Evolutionary conservation across 768 basidiomycete genomes (phyloP), one percentile per base, ranked within the genome.

Genomic region (Boletus rubescentipes): DNA sequence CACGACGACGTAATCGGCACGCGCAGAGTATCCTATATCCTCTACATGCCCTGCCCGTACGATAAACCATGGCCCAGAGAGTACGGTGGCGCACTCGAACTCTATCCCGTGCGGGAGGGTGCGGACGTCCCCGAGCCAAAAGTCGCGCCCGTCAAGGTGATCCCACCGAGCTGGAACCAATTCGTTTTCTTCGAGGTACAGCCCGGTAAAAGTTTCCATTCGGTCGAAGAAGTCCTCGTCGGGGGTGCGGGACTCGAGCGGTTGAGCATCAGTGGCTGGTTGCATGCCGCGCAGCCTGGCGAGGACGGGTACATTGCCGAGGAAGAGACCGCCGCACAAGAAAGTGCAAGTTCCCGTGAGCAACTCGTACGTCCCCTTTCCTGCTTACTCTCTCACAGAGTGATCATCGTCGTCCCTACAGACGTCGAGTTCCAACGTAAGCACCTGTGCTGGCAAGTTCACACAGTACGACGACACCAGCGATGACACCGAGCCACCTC

Each of bases 1-100:
- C 96, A 98, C 77, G 96, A 98, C 84, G 96, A 98, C 70, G 95
- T 96, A 23, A 98, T 98, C 66, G 93, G 93, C 56, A 83, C 93
- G 9, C 87, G 96, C 23, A 84, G 93, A 38, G 89, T 98, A 49
- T 95, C 92, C 1, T 98, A 96, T 76, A 96, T 98, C 73, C 85
- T 98, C 45, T 98, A 98, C 74, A 89, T 98, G 80, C 95, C 95
- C 18, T 79, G 87, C 58, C 86, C 88, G 26, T 72, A 78, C 67
- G 80, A 80, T 63, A 77, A 84, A 55, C 77, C 83, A 42, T 98
- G 96, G 96, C 81, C 88, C 66, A 80, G 83, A 40, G 86, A 89
- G 56, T 97, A 89, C 85, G 96, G 96, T 32, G 96, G 96, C 26
- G 89, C 94, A 4, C 80, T 98, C 41, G 96, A 98, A 70, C 81